Conservation (phyloP, 345 rosid genomes). For the Acer yangbiense region DNA sequence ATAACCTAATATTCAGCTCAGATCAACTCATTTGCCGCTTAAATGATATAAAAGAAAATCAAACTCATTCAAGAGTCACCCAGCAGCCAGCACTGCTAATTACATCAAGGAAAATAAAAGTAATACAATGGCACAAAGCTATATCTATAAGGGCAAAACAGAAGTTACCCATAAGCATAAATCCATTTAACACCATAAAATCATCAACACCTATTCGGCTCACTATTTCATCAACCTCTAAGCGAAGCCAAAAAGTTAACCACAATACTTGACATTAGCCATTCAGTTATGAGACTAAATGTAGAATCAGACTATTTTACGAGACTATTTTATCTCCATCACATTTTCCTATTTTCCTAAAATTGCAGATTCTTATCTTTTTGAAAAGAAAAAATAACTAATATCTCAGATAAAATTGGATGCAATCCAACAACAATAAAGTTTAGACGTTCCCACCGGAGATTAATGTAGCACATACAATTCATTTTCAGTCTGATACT, state of each 20-base stretch:
- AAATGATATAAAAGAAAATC: background rate
- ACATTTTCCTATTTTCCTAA: no score
- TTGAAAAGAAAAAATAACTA: no score
- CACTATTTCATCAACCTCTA: background rate
- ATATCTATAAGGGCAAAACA: background rate
- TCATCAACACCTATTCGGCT: background rate
- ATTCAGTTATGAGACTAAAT: background rate
- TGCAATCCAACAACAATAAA: background rate
- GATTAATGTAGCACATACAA: no score
- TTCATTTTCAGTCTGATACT: background rate
- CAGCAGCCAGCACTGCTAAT: background rate
- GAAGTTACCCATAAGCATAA: background rate
- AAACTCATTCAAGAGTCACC: background rate
- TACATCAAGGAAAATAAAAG: background rate
- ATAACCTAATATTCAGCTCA: background rate
- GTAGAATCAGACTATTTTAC: background rate
- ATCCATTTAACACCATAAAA: background rate
- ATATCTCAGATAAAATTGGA: no score
- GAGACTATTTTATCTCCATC: background rate
- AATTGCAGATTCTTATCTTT: no score
- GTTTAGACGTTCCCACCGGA: no score
- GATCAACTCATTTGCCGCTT: background rate
- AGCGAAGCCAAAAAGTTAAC: background rate
- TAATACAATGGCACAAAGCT: background rate
- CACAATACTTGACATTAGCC: background rate